A percentile compares a stretch with the other conserved stretches of the same genome.
Conservation (phyloP, 352 stramenopile genomes). For the Plasmopara halstedii region DNA sequence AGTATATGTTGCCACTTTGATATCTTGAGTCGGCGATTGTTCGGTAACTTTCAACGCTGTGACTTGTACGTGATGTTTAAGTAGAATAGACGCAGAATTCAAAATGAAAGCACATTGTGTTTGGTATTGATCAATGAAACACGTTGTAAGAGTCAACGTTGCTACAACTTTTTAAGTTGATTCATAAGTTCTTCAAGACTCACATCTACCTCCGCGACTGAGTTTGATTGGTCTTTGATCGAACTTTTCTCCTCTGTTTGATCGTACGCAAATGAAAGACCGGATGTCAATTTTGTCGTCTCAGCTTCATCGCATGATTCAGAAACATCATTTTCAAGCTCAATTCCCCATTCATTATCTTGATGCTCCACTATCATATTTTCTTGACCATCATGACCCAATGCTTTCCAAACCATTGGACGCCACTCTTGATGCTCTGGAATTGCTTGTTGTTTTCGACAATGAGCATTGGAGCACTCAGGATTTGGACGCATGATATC, state of each 20-base stretch:
- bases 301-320: conserved; percentile 2
- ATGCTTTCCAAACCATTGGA: conserved; percentile 63
- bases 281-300: conserved; percentile 29
- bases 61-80: too few relatives aligned
- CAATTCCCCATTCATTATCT: conserved; percentile 87
- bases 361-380: conserved; percentile 49
- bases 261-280: conserved; percentile 57
- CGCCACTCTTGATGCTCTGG: conserved; percentile 42
- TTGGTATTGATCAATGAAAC: too few relatives aligned
- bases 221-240: conserved; percentile 14
- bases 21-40: not conserved
- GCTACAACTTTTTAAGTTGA: conserved; percentile 70
- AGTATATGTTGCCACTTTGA: conserved; percentile 10
- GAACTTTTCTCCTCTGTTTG: conserved; percentile 16
- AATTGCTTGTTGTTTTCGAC: conserved; percentile 55
- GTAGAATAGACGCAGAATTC: too few relatives aligned
- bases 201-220: conserved; percentile 30
- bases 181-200: conserved; percentile 76
- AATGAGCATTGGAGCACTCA: conserved; percentile 75
- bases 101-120: too few relatives aligned
- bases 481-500: conserved; percentile 78
- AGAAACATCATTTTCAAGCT: conserved; percentile 29
- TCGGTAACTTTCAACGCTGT: not conserved
- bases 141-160: too few relatives aligned
- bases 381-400: conserved; percentile 44